Conservation (phyloP, 345 rosid species). For the Eucalyptus sp. region DNA sequence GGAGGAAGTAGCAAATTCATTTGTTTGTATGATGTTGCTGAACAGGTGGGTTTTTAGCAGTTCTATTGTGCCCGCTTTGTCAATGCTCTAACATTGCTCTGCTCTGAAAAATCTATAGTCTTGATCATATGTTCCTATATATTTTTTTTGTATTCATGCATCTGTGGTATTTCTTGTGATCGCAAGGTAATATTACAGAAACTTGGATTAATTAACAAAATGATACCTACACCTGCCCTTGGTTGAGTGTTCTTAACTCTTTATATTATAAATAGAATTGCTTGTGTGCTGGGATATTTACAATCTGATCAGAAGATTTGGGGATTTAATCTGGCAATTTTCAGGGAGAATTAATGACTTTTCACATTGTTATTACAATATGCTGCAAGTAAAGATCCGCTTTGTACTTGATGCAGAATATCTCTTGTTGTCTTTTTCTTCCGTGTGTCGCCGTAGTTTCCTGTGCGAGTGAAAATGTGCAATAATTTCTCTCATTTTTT, state of each 20-base stretch:
- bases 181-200: neutral
- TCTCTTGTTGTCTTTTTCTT: neutral
- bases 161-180: neutral
- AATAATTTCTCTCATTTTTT: neutral
- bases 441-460: neutral
- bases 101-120: neutral
- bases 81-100: neutral
- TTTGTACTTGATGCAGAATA: neutral
- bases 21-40: constrained; percentile 92
- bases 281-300: neutral
- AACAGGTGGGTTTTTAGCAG: constrained; percentile 52
- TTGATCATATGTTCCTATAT: neutral
- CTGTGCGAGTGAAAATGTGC: neutral
- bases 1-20: constrained; percentile 96
- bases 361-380: neutral
- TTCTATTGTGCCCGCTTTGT: neutral
- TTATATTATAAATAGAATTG: neutral
- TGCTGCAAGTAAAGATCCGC: neutral
- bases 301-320: neutral
- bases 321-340: neutral
- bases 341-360: neutral
- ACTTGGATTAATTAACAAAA: neutral
- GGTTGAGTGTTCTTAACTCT: neutral
- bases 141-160: neutral
- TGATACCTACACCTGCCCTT: neutral